Evolutionary conservation across 805 yeast species (phyloP), one percentile per base, ranked within the genome.

Genomic region (Candida gorgasii): DNA sequence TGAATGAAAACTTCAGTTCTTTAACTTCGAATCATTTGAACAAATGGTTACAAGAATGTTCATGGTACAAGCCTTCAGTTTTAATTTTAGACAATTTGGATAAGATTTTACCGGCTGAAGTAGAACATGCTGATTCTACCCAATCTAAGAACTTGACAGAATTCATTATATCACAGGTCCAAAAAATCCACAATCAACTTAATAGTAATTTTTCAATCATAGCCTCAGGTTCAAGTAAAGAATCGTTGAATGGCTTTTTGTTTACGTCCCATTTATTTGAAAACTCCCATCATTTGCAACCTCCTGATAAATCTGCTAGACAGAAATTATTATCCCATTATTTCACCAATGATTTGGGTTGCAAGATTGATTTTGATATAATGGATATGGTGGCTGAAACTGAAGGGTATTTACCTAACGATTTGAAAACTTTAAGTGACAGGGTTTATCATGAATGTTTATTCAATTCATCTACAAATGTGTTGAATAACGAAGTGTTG

Each of bases 351-450:
- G 47, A 53, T 15, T 52, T 67, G 15, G 53, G 54, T 1, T 59
- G 72, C 38, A 38, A 47, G n/a, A 52, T 83, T 3, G 57, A 57
- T 2, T 59, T 75, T 18, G 71, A 75, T 24, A 57, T 68, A 4
- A 63, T 69, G 73, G 76, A 71, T 44, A 58, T 69, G 49, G 75
- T 69, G 48, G 61, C 78, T 27, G 92, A 83, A 40, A 86, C 96
- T 0, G 98, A 92, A 53, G 98, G 98, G 0, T 92, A 84, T 58
- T 76, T 87, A 20, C 95, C 97, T 0, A 79, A 81, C 18, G 99
- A 92, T 59, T 58, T 92, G 45, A 79, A 81, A 62, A 76, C 79
- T 4, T 65, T 92, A 8, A 73, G 79, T 23, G 96, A 87, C 48
- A 73, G 95, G 50, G 77, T 84, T 3, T 76, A 75, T 47, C 84